Base-by-base conservation (phyloP, 78 protist genomes). In the Dictyostelium intermedium region DNA sequence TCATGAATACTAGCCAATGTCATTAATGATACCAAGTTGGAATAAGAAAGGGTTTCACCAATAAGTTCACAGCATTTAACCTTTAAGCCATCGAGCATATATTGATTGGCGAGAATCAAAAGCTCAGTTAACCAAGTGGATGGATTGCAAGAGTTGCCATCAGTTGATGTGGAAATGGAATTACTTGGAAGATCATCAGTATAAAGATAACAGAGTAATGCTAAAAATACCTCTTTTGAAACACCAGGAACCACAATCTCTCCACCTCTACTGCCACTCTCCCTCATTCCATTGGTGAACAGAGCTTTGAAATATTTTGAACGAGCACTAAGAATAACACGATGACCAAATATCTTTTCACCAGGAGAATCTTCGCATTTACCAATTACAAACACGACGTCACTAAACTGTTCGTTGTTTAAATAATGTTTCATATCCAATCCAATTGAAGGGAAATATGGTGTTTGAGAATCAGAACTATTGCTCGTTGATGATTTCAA, bases 201-300 rank as follows among this genome's bases (percentile, higher is more conserved):
- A 72, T 89, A 89, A 23, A 89, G 94, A 50, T 89, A 89, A 35
- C 94, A 89, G 7, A 89, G 56, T 11, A 89, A 30, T 13, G 94
- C 94, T 56, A 69, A 50, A 70, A 89, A 89, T 13, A 89, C 94
- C 23, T 89, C 94, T 69, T 45, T 78, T 25, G 94, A 80, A 20
- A 89, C 94, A 2, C 72, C 73, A 20, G 85, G 81, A 32, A 89
- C 87, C 10, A 56, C 76, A 10, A 78, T 81, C 5, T 79, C 84
- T 25, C 43, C 84, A 20, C 87, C 82, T 50, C 56, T 69, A 14
- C 39, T 34, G n/a, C 81, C 94, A 35, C 56, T 25, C 56, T 89
- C 94, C 70, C 82, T 61, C 94, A 89, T 89, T 8, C 94, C 94
- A 47, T 89, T 89, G 56, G 94, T 89, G 41, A 89, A 89, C 5